phyloP scores from a whole-genome alignment of 2,329 filamentous ascomycete species.

The Stylonectria norvegica region DNA sequence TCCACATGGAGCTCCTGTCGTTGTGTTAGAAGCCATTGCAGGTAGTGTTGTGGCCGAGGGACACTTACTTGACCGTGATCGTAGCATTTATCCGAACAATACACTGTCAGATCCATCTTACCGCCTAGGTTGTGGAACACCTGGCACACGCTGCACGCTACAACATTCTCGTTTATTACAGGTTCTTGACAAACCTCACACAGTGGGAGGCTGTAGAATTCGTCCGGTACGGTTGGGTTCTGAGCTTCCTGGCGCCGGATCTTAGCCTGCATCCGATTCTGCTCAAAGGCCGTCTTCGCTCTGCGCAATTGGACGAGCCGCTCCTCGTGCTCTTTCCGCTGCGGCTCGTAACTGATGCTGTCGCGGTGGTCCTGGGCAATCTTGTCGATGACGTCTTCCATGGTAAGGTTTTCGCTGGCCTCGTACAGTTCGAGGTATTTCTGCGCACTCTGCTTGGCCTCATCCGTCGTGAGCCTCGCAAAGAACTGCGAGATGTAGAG shows the following conservation, averaged over 20 bases:
- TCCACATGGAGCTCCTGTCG: conserved; percentile 38
- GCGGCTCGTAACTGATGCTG: conserved; percentile 29
- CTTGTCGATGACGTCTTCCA: conserved; percentile 35
- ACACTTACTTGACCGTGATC: conserved; percentile 40
- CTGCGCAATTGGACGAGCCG: conserved; percentile 46
- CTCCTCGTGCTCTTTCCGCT: conserved; percentile 36
- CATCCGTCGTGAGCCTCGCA: conserved; percentile 33
- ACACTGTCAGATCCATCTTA: conserved; percentile 36
- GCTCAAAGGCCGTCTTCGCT: conserved; percentile 49
- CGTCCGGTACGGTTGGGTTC: conserved; percentile 26
- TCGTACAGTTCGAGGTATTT: conserved; percentile 40
- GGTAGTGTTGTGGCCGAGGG: no score
- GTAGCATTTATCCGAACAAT: conserved; percentile 44
- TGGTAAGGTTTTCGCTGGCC: conserved; percentile 22
- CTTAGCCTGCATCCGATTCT: conserved; percentile 39
- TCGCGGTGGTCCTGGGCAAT: conserved; percentile 32
- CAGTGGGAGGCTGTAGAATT: conserved; percentile 37
- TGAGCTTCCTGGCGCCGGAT: conserved; percentile 31
- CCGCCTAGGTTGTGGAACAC: conserved; percentile 38
- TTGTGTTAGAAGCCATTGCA: conserved; percentile 33
- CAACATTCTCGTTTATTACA: conserved; percentile 34
- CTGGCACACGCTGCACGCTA: conserved; percentile 46
- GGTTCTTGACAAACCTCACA: conserved; percentile 39
- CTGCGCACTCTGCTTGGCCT: conserved; percentile 31
- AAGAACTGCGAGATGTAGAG: conserved; percentile 44